A percentile compares a stretch with the other conserved stretches of the same genome.
Conservation (phyloP, 495 filamentous ascomycete species). For the Staphylotrichum tortipilum region DNA sequence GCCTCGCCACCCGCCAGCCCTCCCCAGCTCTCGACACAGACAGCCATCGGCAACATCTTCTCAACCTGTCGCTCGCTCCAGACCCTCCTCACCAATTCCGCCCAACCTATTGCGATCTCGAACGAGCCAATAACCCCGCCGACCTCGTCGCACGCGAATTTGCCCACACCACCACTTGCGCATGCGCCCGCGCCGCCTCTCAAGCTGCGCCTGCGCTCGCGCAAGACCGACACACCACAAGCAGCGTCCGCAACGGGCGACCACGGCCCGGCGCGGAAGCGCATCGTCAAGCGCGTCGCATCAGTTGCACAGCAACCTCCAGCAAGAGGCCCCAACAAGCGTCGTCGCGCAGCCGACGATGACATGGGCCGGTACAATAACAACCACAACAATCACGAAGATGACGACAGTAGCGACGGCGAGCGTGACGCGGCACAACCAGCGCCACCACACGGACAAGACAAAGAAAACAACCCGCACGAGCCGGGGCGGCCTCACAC, state of each 20-base stretch:
- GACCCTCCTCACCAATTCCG: slow-evolving; percentile 48
- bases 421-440: neutral
- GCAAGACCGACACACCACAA: slow-evolving; percentile 23
- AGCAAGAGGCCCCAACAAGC: slow-evolving; percentile 50
- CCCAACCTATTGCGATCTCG: slow-evolving; percentile 26
- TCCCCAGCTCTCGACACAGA: slow-evolving; percentile 46
- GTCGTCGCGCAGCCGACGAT: slow-evolving; percentile 49
- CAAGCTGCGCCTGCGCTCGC: slow-evolving; percentile 41
- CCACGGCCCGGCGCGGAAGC: slow-evolving; percentile 29
- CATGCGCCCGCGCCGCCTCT: slow-evolving; percentile 41
- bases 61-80: slow-evolving; percentile 65
- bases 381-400: slow-evolving; percentile 26
- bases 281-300: slow-evolving; percentile 41
- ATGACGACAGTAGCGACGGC: slow-evolving; percentile 33
- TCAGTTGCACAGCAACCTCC: slow-evolving; percentile 31
- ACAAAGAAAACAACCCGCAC: neutral
- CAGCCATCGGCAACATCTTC: slow-evolving; percentile 50
- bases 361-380: slow-evolving; percentile 39
- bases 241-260: slow-evolving; percentile 1
- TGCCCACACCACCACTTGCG: slow-evolving; percentile 44
- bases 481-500: slow-evolving; percentile 44
- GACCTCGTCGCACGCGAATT: slow-evolving; percentile 45
- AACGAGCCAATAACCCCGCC: slow-evolving; percentile 34
- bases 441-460: neutral
- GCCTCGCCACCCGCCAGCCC: slow-evolving; percentile 56